Conservation (phyloP, 2,329 filamentous ascomycete genomes). For the Colletotrichum musae region DNA sequence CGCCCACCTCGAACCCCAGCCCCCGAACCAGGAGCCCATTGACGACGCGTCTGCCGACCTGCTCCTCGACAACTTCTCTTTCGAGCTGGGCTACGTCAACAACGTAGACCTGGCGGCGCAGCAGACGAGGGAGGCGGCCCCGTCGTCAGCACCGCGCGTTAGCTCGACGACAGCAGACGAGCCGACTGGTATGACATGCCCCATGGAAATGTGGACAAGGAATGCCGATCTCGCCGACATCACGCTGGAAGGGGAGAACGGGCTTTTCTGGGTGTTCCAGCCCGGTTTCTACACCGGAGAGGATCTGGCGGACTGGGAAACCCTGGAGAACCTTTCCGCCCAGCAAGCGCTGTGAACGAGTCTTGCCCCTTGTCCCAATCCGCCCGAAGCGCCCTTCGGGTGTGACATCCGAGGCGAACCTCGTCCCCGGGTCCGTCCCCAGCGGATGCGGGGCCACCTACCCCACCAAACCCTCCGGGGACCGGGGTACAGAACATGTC, state of each 20-base stretch:
- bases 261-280: conserved; percentile 25
- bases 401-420: no score
- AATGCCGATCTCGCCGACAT: conserved; percentile 20
- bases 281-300: conserved; percentile 30
- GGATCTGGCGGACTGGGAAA: conserved; percentile 34
- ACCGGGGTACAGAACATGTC: no score
- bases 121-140: background rate
- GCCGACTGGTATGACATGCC: background rate
- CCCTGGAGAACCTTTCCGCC: conserved; percentile 16
- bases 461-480: no score
- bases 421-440: no score
- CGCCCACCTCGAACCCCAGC: conserved; percentile 11
- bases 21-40: background rate
- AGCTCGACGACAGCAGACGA: no score
- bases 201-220: conserved; percentile 10
- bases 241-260: conserved; percentile 30
- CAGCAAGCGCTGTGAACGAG: no score
- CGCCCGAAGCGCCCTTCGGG: no score
- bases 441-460: no score
- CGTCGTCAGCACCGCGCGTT: no score
- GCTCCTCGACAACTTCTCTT: background rate
- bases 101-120: no score
- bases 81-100: background rate
- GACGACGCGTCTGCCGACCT: conserved; percentile 1
- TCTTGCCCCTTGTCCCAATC: no score